Evolutionary conservation across 345 rosid species (phyloP), one percentile per base, ranked within the genome.

Genomic region (Rubroshorea leprosula): DNA sequence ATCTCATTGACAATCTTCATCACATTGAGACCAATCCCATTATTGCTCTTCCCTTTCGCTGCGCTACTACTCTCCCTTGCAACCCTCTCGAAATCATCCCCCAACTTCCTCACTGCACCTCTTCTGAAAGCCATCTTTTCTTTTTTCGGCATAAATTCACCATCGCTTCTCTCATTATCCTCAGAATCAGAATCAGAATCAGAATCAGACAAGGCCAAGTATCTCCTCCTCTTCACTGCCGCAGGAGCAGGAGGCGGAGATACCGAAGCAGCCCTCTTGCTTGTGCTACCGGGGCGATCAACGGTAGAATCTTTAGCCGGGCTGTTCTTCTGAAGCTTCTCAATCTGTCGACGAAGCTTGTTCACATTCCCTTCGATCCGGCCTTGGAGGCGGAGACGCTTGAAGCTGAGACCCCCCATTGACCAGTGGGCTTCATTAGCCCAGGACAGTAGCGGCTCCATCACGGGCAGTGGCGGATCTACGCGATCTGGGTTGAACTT

Each of bases 391-490:
- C 95, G 96, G 66, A 92, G 85, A 44, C 95, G 98, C 49, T 72
- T 65, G 82, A 84, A 83, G 68, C 68, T 86, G 49, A 81, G 86
- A 27, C 98, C 98, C 14, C 98, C 98, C 98, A 92, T 92, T 51
- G 97, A 83, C 98, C 98, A 92, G 78, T 92, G 98, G 9, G 98
- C 98, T 45, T 89, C 98, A 25, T 58, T 44, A 0, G 98, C 98
- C 98, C 98, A 92, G 0, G 95, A 71, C 10, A 86, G 89, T 2
- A 92, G 70, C 11, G 98, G 89, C 53, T 86, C 98, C 27, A 78
- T 73, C 35, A 89, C 87, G 1, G 89, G 48, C 0, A 61, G 56
- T 0, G 98, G 98, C 3, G 97, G 96, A 56, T 87, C 93, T 0
- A 89, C 81, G 1, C 98, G 83, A 15, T 60, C 78, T 5, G 67